Conservation (phyloP, 305 asterid genomes). For the Stenogyne calaminthoides region DNA sequence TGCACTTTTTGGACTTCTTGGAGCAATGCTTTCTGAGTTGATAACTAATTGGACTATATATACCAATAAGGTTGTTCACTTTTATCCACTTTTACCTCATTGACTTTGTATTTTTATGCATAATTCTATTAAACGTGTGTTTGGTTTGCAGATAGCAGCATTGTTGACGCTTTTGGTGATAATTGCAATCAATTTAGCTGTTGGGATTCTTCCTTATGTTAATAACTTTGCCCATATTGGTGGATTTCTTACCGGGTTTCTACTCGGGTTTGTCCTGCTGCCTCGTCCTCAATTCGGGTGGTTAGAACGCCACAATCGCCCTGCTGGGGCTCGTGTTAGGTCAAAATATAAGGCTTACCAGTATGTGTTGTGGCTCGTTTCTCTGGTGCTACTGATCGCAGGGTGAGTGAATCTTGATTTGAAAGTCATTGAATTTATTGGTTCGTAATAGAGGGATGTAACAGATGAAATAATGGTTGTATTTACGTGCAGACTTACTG, state of each 20-base stretch:
- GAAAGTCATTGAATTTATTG: not conserved
- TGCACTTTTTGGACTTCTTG: conserved; percentile 93
- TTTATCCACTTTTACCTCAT: not conserved
- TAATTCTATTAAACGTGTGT: not conserved
- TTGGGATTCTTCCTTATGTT: conserved; percentile 84
- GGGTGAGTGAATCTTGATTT: conserved; percentile 49
- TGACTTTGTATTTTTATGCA: not conserved
- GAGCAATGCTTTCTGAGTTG: conserved; percentile 89
- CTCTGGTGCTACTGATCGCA: conserved; percentile 55
- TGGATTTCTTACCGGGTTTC: conserved; percentile 79
- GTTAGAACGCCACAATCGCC: conserved; percentile 61
- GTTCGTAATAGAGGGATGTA: not conserved
- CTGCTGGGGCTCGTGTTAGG: conserved; percentile 49
- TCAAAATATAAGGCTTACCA: conserved; percentile 75
- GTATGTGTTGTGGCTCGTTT: conserved; percentile 55
- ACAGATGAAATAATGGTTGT: not conserved
- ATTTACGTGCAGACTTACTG: conserved; percentile 50
- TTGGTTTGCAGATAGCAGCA: conserved; percentile 59
- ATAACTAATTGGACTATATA: conserved; percentile 87
- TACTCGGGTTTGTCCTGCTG: conserved; percentile 75
- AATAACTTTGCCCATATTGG: conserved; percentile 89
- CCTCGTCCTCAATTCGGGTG: conserved; percentile 93
- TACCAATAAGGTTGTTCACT: conserved; percentile 59
- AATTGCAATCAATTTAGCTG: conserved; percentile 61
- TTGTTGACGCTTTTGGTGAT: conserved; percentile 66